Evolutionary conservation across 805 yeast genomes (phyloP), one percentile per base, ranked within the genome.

Genomic region (Yarrowia sp.): DNA sequence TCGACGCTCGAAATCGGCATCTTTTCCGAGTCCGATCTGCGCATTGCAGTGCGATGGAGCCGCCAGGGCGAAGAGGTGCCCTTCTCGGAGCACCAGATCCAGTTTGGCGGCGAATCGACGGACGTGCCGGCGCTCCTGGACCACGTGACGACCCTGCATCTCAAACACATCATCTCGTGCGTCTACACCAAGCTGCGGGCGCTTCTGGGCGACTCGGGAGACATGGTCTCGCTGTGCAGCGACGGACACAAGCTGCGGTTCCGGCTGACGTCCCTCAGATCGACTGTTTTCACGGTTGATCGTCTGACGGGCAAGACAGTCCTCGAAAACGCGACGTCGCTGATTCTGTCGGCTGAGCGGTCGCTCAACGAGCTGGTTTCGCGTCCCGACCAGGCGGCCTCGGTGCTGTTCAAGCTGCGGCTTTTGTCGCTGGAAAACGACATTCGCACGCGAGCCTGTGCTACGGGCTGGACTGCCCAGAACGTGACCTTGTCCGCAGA

Each of bases 391-490:
- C 65, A 67, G 21, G 67, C 66, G 1, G 64, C 74, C 7, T 64
- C 70, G 3, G 71, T 74, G 33, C 65, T 86, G 36, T 71, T 81
- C 29, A 78, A 75, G 36, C 72, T 86, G 51, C 76, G 84, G 47
- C 71, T 83, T 29, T 80, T 81, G 33, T 77, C 80, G 3, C 77
- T 79, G 61, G 76, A 77, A 62, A 74, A 77, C 44, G 87, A 85
- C 63, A 74, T 85, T 27, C 73, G 81, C 12, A 79, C 82, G 8
- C 78, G 85, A 64, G 79, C 89, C 61, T 76, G 78, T 35, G 86
- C 89, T 0, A 81, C 85, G 0, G 88, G 86, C 27, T 88, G 94
- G 94, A 75, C 77, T n/a, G 82, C 82, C 65, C 82, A 81, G 39
- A 78, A 82, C 39, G 77, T 87, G 49, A 77, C 73, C 31, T 68